These are phyloP conservation scores for Nakazawaea pomicola DNA, from an alignment of 805 yeast genomes.

Conservation along the genomic window DNA sequence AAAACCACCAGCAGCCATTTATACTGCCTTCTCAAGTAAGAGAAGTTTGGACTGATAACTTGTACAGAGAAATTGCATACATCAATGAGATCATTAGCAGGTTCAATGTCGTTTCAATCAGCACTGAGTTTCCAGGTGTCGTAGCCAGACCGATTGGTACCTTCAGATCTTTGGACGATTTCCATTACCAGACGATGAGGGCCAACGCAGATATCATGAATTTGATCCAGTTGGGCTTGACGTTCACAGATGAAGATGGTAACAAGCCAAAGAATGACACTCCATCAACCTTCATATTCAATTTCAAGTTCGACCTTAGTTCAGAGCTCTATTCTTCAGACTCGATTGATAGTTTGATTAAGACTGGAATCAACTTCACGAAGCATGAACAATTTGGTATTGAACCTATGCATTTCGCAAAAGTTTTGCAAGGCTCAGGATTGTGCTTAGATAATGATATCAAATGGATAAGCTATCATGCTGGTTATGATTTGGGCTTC, in stretches of 20 bases:
- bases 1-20: constrained; percentile 15
- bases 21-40: constrained; percentile 45
- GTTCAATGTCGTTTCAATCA: constrained; percentile 60
- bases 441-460: constrained; percentile 64
- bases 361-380: constrained; percentile 78
- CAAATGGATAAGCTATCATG: constrained; percentile 89
- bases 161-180: constrained; percentile 83
- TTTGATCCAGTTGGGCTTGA: constrained; percentile 81
- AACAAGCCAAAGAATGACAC: constrained; percentile 57
- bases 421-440: constrained; percentile 80
- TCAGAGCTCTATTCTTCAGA: constrained; percentile 86
- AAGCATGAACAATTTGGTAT: constrained; percentile 75
- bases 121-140: constrained; percentile 94
- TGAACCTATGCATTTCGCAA: constrained; percentile 75
- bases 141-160: constrained; percentile 95
- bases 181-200: constrained; percentile 93
- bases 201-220: constrained; percentile 84
- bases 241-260: constrained; percentile 66
- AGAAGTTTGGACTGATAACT: constrained; percentile 71
- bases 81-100: constrained; percentile 55
- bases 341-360: constrained; percentile 71
- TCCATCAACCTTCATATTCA: constrained; percentile 93
- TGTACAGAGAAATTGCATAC: constrained; percentile 60
- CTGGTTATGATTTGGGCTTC: constrained; percentile 93
- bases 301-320: constrained; percentile 73